Evolutionary conservation across 1,284 basidiomycete genomes (phyloP).

Genomic region (Lentinula novae-zelandiae): DNA sequence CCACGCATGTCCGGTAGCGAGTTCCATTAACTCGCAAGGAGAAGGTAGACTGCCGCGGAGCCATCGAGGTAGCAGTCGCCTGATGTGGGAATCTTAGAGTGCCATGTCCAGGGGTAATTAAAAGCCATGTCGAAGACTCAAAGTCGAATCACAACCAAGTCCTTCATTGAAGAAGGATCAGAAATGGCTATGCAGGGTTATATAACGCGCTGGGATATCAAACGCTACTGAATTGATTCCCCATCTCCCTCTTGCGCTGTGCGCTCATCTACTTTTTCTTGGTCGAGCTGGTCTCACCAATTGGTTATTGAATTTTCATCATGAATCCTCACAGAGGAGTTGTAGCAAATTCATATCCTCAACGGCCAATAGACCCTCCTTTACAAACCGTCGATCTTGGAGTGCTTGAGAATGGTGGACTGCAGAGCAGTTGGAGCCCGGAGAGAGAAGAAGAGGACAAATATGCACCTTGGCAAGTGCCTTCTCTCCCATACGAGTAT

Average conservation of each 20-base stretch:
- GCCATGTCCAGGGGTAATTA: too few species aligned
- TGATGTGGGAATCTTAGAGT: too few species aligned
- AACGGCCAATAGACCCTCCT: constrained; percentile 5
- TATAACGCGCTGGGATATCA: neutral
- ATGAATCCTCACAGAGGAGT: constrained; percentile 9
- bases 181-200: constrained; percentile 2
- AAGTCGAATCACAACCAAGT: too few species aligned
- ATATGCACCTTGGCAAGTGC: neutral
- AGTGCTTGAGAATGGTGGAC: neutral
- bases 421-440: constrained; percentile 7
- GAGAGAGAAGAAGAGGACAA: constrained; percentile 7
- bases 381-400: constrained; percentile 1
- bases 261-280: constrained; percentile 4
- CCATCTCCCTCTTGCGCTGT: constrained; percentile 7
- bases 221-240: neutral
- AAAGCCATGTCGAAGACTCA: too few species aligned
- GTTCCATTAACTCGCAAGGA: too few species aligned
- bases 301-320: constrained; percentile 3
- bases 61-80: too few species aligned
- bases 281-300: constrained; percentile 14
- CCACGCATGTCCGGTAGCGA: too few species aligned
- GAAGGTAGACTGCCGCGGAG: too few species aligned
- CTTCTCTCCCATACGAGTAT: neutral
- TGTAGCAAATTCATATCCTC: constrained; percentile 5
- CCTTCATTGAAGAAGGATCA: neutral